phyloP scores from a whole-genome alignment of 2,329 filamentous ascomycete species.

The Nemania sp. region DNA sequence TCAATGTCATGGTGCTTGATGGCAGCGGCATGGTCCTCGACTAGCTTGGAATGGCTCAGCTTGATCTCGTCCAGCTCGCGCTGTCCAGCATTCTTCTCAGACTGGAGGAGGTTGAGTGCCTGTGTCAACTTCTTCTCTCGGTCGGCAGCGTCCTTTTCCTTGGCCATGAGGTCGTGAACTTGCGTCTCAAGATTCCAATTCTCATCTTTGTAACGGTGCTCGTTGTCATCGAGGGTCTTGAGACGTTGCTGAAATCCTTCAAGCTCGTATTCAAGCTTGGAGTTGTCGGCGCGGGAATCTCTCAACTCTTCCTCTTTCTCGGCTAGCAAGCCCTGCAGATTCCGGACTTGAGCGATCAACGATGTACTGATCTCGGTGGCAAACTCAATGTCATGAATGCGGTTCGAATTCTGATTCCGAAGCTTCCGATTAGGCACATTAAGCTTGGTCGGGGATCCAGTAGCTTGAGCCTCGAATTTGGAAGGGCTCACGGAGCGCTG shows the following conservation, averaged over 20 bases:
- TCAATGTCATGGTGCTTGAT: slow-evolving; percentile 90
- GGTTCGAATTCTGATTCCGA: slow-evolving; percentile 84
- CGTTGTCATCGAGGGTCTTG: slow-evolving; percentile 85
- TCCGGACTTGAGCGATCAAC: slow-evolving; percentile 88
- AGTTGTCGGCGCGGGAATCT: slow-evolving; percentile 72
- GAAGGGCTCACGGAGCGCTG: slow-evolving; percentile 73
- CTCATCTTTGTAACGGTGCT: slow-evolving; percentile 95
- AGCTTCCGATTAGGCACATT: slow-evolving; percentile 84
- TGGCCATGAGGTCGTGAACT: slow-evolving; percentile 77
- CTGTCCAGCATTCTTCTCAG: slow-evolving; percentile 77
- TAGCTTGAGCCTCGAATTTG: slow-evolving; percentile 82
- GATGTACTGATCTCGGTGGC: slow-evolving; percentile 98
- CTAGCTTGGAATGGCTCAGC: slow-evolving; percentile 73
- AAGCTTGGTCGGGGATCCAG: slow-evolving; percentile 85
- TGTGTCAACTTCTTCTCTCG: slow-evolving; percentile 82
- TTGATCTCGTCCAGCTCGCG: slow-evolving; percentile 91
- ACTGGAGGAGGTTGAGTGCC: slow-evolving; percentile 67
- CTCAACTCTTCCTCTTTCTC: slow-evolving; percentile 89
- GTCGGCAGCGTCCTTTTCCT: slow-evolving; percentile 75
- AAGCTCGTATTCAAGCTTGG: slow-evolving; percentile 78
- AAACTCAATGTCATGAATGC: slow-evolving; percentile 95
- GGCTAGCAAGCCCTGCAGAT: slow-evolving; percentile 79
- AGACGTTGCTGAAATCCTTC: slow-evolving; percentile 80
- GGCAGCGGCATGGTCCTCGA: slow-evolving; percentile 75
- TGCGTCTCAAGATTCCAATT: slow-evolving; percentile 97